A percentile compares a stretch with the other conserved stretches of the same genome.
phyloP scores from a whole-genome alignment of 2,329 filamentous ascomycete genomes.

The Botrytis squamosa region DNA sequence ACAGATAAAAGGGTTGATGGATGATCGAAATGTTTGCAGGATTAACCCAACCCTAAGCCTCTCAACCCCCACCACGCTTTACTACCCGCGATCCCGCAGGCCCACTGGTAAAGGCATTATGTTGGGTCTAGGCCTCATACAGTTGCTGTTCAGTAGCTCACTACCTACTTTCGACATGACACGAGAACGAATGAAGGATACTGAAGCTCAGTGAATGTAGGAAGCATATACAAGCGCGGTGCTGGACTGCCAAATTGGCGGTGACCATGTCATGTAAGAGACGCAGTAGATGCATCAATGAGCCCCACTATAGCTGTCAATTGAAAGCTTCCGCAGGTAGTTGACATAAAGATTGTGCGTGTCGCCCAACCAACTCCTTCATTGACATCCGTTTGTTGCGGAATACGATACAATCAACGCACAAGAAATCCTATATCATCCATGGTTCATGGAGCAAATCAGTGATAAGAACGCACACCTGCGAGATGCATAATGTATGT shows the following conservation, averaged over 20 bases:
- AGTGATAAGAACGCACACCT: background rate
- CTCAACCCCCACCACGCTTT: background rate
- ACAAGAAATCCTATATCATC: background rate
- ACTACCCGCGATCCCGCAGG: background rate
- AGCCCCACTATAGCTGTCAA: conserved; percentile 3
- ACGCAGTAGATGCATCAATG: background rate
- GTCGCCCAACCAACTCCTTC: conserved; percentile 9
- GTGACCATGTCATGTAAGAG: background rate
- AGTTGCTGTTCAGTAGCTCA: background rate
- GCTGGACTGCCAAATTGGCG: background rate
- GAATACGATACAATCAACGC: background rate
- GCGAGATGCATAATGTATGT: background rate
- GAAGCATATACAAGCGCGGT: background rate
- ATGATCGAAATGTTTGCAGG: background rate
- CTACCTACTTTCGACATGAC: background rate
- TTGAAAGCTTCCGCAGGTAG: background rate
- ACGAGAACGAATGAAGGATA: background rate
- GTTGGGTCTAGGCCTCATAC: background rate
- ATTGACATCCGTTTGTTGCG: background rate
- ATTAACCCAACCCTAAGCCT: conserved; percentile 7
- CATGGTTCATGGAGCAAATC: conserved; percentile 1
- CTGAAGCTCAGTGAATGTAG: background rate
- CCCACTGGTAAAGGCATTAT: background rate
- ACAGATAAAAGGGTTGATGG: background rate
- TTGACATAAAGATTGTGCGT: background rate